Evolutionary conservation across 2,329 filamentous ascomycete species (phyloP).

Genomic region (Xylariaceae sp.): DNA sequence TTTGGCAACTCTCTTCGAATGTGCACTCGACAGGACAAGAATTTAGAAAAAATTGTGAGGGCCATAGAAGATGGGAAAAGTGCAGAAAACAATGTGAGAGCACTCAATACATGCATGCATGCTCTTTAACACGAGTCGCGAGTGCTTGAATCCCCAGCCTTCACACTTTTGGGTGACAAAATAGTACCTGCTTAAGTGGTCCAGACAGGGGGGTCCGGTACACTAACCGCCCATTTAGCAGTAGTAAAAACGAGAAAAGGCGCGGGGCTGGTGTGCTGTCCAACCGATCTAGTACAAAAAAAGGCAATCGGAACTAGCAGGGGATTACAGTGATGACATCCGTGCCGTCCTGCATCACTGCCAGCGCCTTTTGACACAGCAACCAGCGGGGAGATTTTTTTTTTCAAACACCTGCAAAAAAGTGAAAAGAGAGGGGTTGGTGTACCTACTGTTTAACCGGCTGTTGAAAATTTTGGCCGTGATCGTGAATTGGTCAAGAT

Average conservation of each 20-base stretch:
- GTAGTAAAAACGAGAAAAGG: too few relatives aligned
- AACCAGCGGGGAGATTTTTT: not conserved
- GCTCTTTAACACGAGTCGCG: slow-evolving; percentile 22
- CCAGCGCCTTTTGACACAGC: not conserved
- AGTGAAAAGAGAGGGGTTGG: not conserved
- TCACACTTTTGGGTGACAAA: slow-evolving; percentile 19
- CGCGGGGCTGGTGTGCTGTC: slow-evolving; percentile 27
- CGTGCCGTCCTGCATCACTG: slow-evolving; percentile 6
- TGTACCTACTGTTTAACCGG: not conserved
- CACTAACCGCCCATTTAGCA: too few relatives aligned
- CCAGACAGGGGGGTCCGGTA: too few relatives aligned
- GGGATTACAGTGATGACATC: slow-evolving; percentile 22
- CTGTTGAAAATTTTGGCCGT: too few relatives aligned
- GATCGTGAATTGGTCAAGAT: too few relatives aligned
- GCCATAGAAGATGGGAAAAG: slow-evolving; percentile 9
- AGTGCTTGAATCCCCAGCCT: slow-evolving; percentile 24
- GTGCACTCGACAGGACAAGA: not conserved
- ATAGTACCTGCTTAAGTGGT: slow-evolving; percentile 7
- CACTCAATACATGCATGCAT: slow-evolving; percentile 19
- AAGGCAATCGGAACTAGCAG: slow-evolving; percentile 22
- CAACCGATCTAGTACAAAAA: slow-evolving; percentile 8
- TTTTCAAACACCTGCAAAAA: not conserved
- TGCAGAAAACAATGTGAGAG: slow-evolving; percentile 13
- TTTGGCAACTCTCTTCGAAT: not conserved
- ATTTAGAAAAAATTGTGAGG: slow-evolving; percentile 6